Base-by-base conservation (phyloP, 2,329 filamentous ascomycete genomes). In the Ophiostoma sp. region DNA sequence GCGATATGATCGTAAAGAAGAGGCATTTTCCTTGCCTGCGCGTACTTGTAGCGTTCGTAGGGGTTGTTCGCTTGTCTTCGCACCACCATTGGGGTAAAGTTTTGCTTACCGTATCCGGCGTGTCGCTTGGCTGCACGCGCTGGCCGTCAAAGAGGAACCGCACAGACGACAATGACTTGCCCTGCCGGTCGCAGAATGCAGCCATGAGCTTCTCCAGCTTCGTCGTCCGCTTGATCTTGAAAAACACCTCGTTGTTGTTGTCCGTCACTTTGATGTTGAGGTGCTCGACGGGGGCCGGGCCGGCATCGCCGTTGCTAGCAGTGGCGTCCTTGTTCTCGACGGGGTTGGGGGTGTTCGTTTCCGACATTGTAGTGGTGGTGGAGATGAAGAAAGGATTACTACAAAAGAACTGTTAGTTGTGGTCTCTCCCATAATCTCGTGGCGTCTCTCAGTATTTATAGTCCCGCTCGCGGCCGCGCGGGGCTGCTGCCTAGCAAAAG, bases 181-280 rank as follows among this genome's bases (percentile, higher is more conserved):
- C 96, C 82, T 98, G 95, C 31, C 96, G 90, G 78, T 98, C 95
- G 83, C 96, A 99, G 83, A 98, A 99, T 25, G 96, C 96, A 75
- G 94, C 92, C 96, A 99, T 99, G 72, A 99, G 87, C 87, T 99
- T 99, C 85, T 97, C 96, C 1, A 99, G 89, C 82, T 94, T 93
- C 0, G 96, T 99, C 28, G 92, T 94, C 50, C 95, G 90, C 91
- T 99, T 99, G 86, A 99, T 99, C 87, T 99, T 99, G 87, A 99
- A 99, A 83, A 98, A 99, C 79, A 99, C 95, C 82, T 99, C 96
- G 82, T 99, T 99, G 86, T 98, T 98, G 85, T 97, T 98, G 79
- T 99, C 96, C 0, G 96, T 98, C 17, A 99, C 96, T 83, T 99
- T 99, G 85, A 99, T 98, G 85, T 99, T 99, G 5, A 99, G 87